phyloP scores from a whole-genome alignment of 148 eudicot genomes.

The Heliosperma pusillum region DNA sequence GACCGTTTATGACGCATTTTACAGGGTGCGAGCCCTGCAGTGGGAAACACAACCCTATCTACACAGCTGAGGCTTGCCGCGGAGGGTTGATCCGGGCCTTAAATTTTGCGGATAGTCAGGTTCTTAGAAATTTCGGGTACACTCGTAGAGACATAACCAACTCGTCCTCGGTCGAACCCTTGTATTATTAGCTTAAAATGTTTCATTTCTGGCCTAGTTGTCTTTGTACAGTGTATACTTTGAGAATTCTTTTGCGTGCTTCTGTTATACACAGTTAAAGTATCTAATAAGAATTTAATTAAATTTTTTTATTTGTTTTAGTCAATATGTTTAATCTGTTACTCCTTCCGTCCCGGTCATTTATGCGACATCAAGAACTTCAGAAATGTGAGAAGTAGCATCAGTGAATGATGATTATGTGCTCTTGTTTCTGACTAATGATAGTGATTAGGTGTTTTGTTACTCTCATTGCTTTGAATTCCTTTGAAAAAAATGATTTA shows the following conservation, averaged over 20 bases:
- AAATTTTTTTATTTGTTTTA: background rate
- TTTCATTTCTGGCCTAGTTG: background rate
- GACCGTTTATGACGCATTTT: conserved; percentile 21
- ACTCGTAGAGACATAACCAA: conserved; percentile 43
- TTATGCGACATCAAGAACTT: too few relatives aligned
- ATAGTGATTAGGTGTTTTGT: background rate
- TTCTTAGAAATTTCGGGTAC: conserved; percentile 58
- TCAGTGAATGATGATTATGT: too few relatives aligned
- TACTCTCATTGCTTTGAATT: background rate
- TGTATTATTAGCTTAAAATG: background rate
- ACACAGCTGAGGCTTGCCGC: background rate
- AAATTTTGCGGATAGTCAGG: conserved; percentile 26
- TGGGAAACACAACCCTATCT: conserved; percentile 11
- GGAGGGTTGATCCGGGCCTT: conserved; percentile 12
- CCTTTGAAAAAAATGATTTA: background rate
- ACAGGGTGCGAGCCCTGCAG: conserved; percentile 17
- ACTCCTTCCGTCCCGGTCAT: too few relatives aligned
- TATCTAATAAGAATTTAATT: background rate
- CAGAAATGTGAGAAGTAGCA: too few relatives aligned
- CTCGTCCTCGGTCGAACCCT: conserved; percentile 35
- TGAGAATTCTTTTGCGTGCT: background rate
- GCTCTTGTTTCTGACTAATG: too few relatives aligned
- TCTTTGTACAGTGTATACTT: conserved; percentile 10
- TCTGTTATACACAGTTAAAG: background rate
- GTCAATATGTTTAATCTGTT: background rate